Evolutionary conservation across 176 grass and related monocot genomes (phyloP).

Genomic region (Oryza meyeriana): DNA sequence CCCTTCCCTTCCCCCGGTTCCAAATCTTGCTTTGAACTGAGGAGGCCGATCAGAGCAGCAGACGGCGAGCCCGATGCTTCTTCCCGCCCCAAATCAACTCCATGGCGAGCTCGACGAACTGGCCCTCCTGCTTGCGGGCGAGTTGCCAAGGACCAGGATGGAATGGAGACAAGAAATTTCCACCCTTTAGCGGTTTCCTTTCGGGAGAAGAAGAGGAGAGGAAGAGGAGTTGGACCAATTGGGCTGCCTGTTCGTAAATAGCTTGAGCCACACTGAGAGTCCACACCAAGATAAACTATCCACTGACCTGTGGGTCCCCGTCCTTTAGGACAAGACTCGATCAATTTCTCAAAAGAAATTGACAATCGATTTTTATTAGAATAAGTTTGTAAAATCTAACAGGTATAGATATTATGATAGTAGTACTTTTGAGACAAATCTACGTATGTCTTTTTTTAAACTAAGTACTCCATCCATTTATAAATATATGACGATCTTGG

Average conservation of each 20-base stretch:
- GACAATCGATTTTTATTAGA: too few relatives aligned
- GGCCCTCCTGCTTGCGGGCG: background rate
- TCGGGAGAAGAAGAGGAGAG: background rate
- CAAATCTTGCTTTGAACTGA: conserved; percentile 31
- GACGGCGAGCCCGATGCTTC: background rate
- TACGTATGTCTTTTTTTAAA: too few relatives aligned
- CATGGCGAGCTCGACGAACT: background rate
- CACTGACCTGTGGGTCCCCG: too few relatives aligned
- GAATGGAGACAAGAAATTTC: background rate
- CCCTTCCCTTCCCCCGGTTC: background rate
- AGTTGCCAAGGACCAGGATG: background rate
- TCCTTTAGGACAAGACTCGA: too few relatives aligned
- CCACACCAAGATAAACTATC: too few relatives aligned
- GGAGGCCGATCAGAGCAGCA: conserved; percentile 7
- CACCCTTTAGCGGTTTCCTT: conserved; percentile 9
- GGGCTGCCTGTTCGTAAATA: background rate
- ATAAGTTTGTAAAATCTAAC: too few relatives aligned
- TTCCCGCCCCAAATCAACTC: conserved; percentile 19
- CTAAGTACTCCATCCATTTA: too few relatives aligned
- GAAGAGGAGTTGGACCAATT: conserved; percentile 7
- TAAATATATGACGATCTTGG: too few relatives aligned
- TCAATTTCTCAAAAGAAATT: too few relatives aligned
- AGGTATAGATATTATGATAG: too few relatives aligned
- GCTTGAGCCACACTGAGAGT: too few relatives aligned
- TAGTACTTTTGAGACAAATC: too few relatives aligned